A percentile compares a stretch with the other conserved stretches of the same genome.
Evolutionary conservation across 108 stramenopile genomes (phyloP).

Genomic region (Parietichytrium sp.): DNA sequence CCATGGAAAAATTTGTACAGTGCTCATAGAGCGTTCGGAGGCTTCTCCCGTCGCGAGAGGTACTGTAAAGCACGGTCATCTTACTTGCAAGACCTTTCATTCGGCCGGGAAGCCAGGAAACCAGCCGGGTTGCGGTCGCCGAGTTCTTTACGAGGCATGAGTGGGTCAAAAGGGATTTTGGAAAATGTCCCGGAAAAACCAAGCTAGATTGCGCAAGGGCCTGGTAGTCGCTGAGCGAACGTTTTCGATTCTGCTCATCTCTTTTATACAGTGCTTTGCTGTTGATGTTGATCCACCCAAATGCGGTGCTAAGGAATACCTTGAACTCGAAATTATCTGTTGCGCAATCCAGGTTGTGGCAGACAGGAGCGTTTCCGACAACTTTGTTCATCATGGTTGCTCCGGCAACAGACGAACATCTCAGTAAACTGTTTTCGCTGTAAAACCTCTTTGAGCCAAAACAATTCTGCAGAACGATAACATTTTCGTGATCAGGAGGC

Average conservation of each 20-base stretch:
- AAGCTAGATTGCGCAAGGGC: background rate
- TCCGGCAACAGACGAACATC: background rate
- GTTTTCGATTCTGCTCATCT: background rate
- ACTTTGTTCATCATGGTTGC: background rate
- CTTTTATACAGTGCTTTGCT: background rate
- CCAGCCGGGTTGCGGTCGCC: background rate
- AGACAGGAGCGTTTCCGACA: background rate
- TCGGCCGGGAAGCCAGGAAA: background rate
- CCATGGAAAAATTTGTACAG: background rate
- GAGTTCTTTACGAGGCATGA: background rate
- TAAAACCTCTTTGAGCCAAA: slow-evolving; percentile 3
- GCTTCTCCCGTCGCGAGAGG: background rate
- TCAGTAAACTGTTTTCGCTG: slow-evolving; percentile 21
- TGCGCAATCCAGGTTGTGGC: too few relatives aligned
- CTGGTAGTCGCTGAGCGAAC: background rate
- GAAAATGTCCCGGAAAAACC: background rate
- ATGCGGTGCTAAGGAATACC: background rate
- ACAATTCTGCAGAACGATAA: slow-evolving; percentile 1
- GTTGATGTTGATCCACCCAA: background rate
- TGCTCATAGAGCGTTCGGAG: background rate
- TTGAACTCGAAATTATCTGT: slow-evolving; percentile 18
- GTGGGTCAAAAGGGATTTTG: background rate
- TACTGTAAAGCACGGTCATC: background rate
- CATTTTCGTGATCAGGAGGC: too few relatives aligned
- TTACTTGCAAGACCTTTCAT: background rate